phyloP scores from a whole-genome alignment of 2,329 filamentous ascomycete genomes.

The Talaromyces piceae region DNA sequence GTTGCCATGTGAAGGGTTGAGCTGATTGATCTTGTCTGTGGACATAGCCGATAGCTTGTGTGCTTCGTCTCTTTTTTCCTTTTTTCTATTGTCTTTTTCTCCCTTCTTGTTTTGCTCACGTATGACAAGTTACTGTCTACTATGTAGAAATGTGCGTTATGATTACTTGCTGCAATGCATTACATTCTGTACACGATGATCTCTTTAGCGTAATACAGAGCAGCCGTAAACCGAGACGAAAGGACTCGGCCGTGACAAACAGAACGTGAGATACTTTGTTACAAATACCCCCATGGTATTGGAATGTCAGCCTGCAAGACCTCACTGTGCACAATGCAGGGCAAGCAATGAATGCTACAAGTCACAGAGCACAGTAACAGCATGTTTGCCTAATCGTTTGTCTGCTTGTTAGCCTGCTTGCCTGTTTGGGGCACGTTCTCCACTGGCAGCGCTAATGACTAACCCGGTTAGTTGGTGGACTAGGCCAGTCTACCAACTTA shows the following conservation, averaged over 20 bases:
- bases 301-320: too few relatives aligned
- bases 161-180: not conserved
- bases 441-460: not conserved
- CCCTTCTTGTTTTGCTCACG: not conserved
- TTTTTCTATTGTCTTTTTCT: slow-evolving; percentile 1
- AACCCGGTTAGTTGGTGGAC: not conserved
- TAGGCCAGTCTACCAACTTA: not conserved
- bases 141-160: slow-evolving; percentile 5
- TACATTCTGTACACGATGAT: not conserved
- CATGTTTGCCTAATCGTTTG: too few relatives aligned
- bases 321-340: too few relatives aligned
- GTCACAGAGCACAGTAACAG: too few relatives aligned
- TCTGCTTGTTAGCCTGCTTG: too few relatives aligned
- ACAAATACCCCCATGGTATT: too few relatives aligned
- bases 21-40: slow-evolving; percentile 1
- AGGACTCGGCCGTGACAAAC: too few relatives aligned
- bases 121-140: slow-evolving; percentile 6
- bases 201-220: too few relatives aligned
- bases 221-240: too few relatives aligned
- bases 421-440: too few relatives aligned
- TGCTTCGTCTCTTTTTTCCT: slow-evolving; percentile 3
- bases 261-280: too few relatives aligned
- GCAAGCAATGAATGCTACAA: too few relatives aligned
- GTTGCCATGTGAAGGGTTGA: not conserved
- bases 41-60: slow-evolving; percentile 5